phyloP scores from a whole-genome alignment of 306 rosid genomes.

The Ammopiptanthus mongolicus region DNA sequence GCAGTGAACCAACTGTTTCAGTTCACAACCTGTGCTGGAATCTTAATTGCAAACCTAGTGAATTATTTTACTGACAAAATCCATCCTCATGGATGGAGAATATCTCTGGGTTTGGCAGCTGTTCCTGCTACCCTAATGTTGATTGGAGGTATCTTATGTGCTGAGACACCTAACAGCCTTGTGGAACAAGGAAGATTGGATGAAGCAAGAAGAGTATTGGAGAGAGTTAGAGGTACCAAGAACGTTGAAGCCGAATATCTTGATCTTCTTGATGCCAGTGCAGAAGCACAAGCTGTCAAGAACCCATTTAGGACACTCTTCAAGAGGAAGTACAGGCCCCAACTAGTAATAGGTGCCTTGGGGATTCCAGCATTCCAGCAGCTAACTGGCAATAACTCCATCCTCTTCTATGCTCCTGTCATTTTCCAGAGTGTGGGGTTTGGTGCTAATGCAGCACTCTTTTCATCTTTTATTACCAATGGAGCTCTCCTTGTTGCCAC shows the following conservation, averaged over 20 bases:
- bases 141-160: slow-evolving; percentile 76
- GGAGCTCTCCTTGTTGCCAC: slow-evolving; percentile 80
- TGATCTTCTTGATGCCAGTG: slow-evolving; percentile 88
- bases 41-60: slow-evolving; percentile 63
- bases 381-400: slow-evolving; percentile 92
- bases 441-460: slow-evolving; percentile 73
- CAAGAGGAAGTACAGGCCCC: slow-evolving; percentile 72
- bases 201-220: slow-evolving; percentile 68
- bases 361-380: slow-evolving; percentile 97
- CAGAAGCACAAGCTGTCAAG: slow-evolving; percentile 50
- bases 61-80: slow-evolving; percentile 69
- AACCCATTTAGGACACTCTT: slow-evolving; percentile 72
- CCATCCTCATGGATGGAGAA: slow-evolving; percentile 91
- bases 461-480: slow-evolving; percentile 74
- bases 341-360: slow-evolving; percentile 84
- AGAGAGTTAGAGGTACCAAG: slow-evolving; percentile 76
- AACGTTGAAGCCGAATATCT: slow-evolving; percentile 83
- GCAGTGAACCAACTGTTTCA: slow-evolving; percentile 94
- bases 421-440: slow-evolving; percentile 92
- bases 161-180: slow-evolving; percentile 96
- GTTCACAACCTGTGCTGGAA: slow-evolving; percentile 81
- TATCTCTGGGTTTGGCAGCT: slow-evolving; percentile 87
- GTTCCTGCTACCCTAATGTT: slow-evolving; percentile 84
- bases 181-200: slow-evolving; percentile 78
- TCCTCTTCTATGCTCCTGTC: slow-evolving; percentile 96